A percentile compares a stretch with the other conserved stretches of the same genome.
Conservation (phyloP, 1,139 yeast genomes). For the Geotrichum europaeum region DNA sequence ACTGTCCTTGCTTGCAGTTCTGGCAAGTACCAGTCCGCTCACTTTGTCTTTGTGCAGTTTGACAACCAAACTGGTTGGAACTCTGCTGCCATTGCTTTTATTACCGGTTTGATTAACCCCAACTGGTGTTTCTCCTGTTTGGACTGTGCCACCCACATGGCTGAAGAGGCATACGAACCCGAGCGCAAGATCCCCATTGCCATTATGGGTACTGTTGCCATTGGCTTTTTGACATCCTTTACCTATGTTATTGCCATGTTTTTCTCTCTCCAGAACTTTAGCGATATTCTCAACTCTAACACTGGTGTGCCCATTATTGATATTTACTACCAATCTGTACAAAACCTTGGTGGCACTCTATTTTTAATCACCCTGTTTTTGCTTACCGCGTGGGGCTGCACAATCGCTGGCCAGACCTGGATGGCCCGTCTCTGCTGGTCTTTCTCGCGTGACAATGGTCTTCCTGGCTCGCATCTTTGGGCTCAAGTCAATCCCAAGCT, state of each 20-base stretch:
- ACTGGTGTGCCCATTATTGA: slow-evolving; percentile 56
- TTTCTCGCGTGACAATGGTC: slow-evolving; percentile 61
- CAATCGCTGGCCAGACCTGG: slow-evolving; percentile 69
- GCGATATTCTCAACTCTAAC: slow-evolving; percentile 39
- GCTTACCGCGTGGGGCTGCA: slow-evolving; percentile 63
- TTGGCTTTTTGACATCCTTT: slow-evolving; percentile 52
- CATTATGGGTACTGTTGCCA: slow-evolving; percentile 50
- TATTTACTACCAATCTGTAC: slow-evolving; percentile 52
- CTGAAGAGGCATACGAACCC: slow-evolving; percentile 52
- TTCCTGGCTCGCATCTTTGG: slow-evolving; percentile 47
- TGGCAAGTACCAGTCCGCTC: slow-evolving; percentile 44
- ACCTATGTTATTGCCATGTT: slow-evolving; percentile 51
- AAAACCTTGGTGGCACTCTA: slow-evolving; percentile 48
- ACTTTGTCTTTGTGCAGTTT: slow-evolving; percentile 46
- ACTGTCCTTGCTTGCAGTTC: slow-evolving; percentile 44
- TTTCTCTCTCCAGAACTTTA: slow-evolving; percentile 49
- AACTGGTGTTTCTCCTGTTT: slow-evolving; percentile 57
- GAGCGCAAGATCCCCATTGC: slow-evolving; percentile 50
- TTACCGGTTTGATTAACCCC: slow-evolving; percentile 54
- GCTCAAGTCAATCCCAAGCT: slow-evolving; percentile 42
- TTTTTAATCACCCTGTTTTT: slow-evolving; percentile 53
- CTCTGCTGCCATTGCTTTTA: slow-evolving; percentile 49
- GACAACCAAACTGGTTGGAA: slow-evolving; percentile 53
- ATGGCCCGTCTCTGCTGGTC: slow-evolving; percentile 74
- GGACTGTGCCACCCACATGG: slow-evolving; percentile 57